Percentiles rank a stretch among this genome's conserved stretches.
These are phyloP conservation scores for Vinca minor DNA, from an alignment of 257 asterid genomes.

Conservation along the genomic window DNA sequence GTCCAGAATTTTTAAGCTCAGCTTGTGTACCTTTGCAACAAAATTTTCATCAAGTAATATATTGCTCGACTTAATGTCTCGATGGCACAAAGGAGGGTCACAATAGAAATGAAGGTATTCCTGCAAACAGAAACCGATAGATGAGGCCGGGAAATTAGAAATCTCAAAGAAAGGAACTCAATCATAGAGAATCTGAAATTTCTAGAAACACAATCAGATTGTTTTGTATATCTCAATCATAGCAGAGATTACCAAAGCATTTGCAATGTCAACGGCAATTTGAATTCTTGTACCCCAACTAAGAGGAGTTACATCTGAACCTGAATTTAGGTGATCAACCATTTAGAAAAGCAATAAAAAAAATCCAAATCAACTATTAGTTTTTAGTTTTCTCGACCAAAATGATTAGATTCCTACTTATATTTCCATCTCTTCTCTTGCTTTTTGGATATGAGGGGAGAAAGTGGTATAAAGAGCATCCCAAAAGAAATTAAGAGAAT, in stretches of 20 bases:
- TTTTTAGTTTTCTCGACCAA: neutral
- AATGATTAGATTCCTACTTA: neutral
- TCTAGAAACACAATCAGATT: neutral
- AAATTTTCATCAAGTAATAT: conserved; percentile 72
- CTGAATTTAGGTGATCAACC: conserved; percentile 32
- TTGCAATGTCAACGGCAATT: conserved; percentile 85
- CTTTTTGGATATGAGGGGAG: neutral
- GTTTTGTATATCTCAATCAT: neutral
- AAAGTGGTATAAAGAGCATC: neutral
- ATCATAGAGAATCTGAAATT: neutral
- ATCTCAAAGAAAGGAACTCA: neutral
- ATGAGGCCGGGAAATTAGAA: conserved; percentile 9
- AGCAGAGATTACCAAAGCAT: conserved; percentile 62
- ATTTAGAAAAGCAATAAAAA: conserved; percentile 2
- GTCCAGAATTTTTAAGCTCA: neutral
- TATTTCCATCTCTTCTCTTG: neutral
- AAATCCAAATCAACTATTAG: neutral
- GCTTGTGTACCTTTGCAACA: conserved; percentile 64
- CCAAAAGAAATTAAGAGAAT: neutral
- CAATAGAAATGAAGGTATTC: conserved; percentile 96
- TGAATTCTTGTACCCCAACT: conserved; percentile 82
- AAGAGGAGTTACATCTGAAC: conserved; percentile 63
- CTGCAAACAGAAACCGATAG: conserved; percentile 34
- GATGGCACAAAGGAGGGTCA: conserved; percentile 88
- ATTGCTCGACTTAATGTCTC: conserved; percentile 93